These are phyloP conservation scores for Cylindrotheca closterium DNA, from an alignment of 108 stramenopile genomes.

Conservation along the genomic window DNA sequence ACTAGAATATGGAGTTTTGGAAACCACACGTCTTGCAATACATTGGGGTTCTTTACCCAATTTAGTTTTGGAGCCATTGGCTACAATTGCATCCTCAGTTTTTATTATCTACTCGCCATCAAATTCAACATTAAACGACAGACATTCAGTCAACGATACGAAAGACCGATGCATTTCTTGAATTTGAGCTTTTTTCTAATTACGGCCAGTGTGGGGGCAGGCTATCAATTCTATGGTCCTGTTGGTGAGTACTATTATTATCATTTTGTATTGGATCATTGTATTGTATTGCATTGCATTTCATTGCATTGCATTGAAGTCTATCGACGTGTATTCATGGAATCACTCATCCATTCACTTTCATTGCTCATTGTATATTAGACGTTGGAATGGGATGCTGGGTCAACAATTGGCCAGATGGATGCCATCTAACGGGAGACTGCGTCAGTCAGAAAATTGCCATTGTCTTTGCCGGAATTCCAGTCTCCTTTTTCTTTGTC, in stretches of 20 bases:
- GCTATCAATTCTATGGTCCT: background rate
- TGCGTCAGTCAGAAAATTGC: background rate
- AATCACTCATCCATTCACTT: too few relatives aligned
- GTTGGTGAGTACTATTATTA: too few relatives aligned
- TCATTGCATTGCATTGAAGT: too few relatives aligned
- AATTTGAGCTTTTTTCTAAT: background rate
- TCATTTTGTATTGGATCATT: too few relatives aligned
- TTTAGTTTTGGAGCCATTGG: background rate
- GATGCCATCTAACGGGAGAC: background rate
- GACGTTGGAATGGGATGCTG: slow-evolving; percentile 4
- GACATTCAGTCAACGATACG: background rate
- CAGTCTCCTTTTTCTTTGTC: background rate
- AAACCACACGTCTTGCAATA: slow-evolving; percentile 4
- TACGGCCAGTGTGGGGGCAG: background rate
- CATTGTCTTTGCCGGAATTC: slow-evolving; percentile 4
- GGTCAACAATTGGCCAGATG: background rate
- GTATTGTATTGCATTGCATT: too few relatives aligned
- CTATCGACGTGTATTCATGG: too few relatives aligned
- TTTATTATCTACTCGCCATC: slow-evolving; percentile 8
- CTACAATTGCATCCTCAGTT: background rate
- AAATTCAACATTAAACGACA: background rate
- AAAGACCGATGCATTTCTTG: background rate
- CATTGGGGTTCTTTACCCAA: slow-evolving; percentile 9
- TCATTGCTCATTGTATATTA: too few relatives aligned
- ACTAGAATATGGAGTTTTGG: slow-evolving; percentile 3